phyloP scores from a whole-genome alignment of 176 grass and related monocot species.

The Bromus sterilis region DNA sequence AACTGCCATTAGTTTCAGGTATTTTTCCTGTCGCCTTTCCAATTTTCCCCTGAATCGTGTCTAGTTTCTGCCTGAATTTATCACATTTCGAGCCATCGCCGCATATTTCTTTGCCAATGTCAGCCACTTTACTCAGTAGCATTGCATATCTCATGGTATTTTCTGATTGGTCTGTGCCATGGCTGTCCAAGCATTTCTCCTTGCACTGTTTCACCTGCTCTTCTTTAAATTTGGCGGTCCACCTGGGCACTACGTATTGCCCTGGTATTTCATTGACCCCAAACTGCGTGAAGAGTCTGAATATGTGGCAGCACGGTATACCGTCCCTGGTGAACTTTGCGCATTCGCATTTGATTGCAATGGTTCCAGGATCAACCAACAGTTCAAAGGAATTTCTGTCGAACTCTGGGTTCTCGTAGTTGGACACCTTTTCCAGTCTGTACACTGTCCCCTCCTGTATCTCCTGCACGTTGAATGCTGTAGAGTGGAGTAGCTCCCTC shows the following conservation, averaged over 20 bases:
- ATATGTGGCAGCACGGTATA: constrained; percentile 26
- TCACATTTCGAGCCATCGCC: not conserved
- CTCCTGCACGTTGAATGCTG: constrained; percentile 4
- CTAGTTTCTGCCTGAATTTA: constrained; percentile 2
- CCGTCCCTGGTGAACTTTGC: constrained; percentile 25
- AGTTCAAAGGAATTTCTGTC: constrained; percentile 10
- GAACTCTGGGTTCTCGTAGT: not conserved
- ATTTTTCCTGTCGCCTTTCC: not conserved
- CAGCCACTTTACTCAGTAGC: constrained; percentile 7
- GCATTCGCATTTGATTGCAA: constrained; percentile 9
- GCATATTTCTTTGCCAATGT: constrained; percentile 4
- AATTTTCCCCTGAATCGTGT: not conserved
- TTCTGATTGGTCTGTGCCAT: not conserved
- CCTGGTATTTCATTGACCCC: constrained; percentile 13
- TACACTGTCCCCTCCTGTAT: not conserved
- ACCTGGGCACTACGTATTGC: constrained; percentile 26
- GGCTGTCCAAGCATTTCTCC: not conserved
- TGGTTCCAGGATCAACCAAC: not conserved
- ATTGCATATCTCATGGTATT: constrained; percentile 4
- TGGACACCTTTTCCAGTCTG: not conserved
- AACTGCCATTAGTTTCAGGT: not conserved
- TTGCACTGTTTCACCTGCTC: not conserved
- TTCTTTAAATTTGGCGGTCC: constrained; percentile 13
- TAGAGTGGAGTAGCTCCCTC: constrained; percentile 9
- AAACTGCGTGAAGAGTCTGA: constrained; percentile 28